phyloP scores from a whole-genome alignment of 148 eudicot genomes.

The Chenopodium formosanum region DNA sequence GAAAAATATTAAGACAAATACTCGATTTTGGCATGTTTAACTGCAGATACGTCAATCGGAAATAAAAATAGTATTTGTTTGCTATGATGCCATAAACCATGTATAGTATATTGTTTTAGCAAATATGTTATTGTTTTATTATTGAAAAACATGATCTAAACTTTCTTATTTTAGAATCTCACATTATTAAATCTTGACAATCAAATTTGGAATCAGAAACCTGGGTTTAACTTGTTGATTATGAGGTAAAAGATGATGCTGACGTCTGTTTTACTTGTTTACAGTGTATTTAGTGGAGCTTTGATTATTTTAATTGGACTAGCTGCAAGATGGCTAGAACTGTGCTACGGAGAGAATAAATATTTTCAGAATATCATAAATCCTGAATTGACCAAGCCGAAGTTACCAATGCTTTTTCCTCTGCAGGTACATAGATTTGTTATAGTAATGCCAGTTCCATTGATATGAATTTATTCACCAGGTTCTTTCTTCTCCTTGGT shows the following conservation, averaged over 20 bases:
- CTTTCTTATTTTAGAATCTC: too few relatives aligned
- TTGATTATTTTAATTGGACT: constrained; percentile 63
- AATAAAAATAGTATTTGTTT: too few relatives aligned
- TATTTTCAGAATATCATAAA: constrained; percentile 60
- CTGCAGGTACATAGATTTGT: constrained; percentile 53
- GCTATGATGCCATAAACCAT: too few relatives aligned
- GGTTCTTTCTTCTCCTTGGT: background rate
- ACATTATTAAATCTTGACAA: too few relatives aligned
- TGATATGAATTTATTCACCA: background rate
- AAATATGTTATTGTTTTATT: too few relatives aligned
- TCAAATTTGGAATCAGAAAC: too few relatives aligned
- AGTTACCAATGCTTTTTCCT: constrained; percentile 58
- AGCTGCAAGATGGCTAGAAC: constrained; percentile 61
- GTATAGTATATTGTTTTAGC: too few relatives aligned
- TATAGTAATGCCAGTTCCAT: background rate
- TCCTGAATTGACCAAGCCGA: constrained; percentile 47
- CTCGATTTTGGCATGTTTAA: too few relatives aligned
- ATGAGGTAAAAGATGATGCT: background rate
- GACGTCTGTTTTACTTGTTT: constrained; percentile 18
- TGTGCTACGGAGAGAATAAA: constrained; percentile 44
- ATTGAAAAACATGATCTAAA: too few relatives aligned
- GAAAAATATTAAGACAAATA: too few relatives aligned
- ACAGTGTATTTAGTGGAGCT: constrained; percentile 70
- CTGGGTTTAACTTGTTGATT: background rate
- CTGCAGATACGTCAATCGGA: too few relatives aligned